Base-by-base conservation (phyloP, 2,329 filamentous ascomycete species). In the Basipetospora chlamydospora region DNA sequence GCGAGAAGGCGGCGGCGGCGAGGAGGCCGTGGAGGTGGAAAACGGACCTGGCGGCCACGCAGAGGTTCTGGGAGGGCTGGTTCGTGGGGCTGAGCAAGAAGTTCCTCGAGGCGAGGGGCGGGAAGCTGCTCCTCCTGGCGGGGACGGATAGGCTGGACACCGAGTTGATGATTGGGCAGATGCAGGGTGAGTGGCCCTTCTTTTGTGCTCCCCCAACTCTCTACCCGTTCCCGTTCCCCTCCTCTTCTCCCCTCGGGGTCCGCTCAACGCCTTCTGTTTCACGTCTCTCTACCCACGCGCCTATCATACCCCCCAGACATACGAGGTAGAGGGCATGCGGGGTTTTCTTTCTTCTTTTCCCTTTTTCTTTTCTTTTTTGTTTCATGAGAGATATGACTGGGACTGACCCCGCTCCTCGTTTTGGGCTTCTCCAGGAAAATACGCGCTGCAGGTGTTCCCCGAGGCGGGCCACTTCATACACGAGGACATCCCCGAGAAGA, bases 401-500 rank as follows among this genome's bases (percentile, higher is more conserved):
- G n/a, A n/a, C n/a, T n/a, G n/a, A n/a, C n/a, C n/a, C n/a, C n/a
- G n/a, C n/a, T n/a, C n/a, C n/a, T n/a, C n/a, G n/a, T n/a, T n/a
- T n/a, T n/a, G n/a, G n/a, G n/a, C 15, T 29, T 29, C 16, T 29
- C 10, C 20, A 75, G 80, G 87, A 5, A 96, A 96, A 66, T 98
- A 96, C 52, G 86, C 93, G 39, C 64, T 98, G 31, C 83, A 94
- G 47, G 87, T 98, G 6, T 82, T 96, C 48, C 87, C 90, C 1
- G 84, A 94, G 53, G 86, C 90, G 2, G 90, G 90, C 1, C 90
- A 98, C 55, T 98, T 98, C 50, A 76, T 98, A 39, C 90, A 98
- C 45, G 90, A 98, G 56, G 90, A 98, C 54, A 70, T 88, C 34
- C 87, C 90, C 0, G 81, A 86, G 50, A 92, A 88, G 63, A 92